These are phyloP conservation scores for Diaporthe aspalathi DNA, from an alignment of 2,329 filamentous ascomycete species.

Conservation along the genomic window DNA sequence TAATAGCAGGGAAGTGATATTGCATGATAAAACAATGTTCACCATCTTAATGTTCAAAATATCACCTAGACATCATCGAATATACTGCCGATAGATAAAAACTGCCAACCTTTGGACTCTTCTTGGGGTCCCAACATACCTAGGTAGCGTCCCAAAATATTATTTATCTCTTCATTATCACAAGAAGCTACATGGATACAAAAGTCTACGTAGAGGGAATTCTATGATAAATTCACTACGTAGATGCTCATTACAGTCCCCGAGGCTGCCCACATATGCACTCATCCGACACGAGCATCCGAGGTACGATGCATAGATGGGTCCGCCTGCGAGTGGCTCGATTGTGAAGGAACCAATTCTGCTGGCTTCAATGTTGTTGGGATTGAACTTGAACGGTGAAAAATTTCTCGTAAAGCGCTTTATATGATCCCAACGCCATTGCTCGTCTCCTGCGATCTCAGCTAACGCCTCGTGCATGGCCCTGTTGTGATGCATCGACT, in stretches of 20 bases:
- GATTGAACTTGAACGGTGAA: not conserved
- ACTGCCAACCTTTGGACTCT: no score
- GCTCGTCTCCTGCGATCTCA: conserved; percentile 6
- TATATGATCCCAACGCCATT: conserved; percentile 9
- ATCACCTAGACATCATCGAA: not conserved
- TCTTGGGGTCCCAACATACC: no score
- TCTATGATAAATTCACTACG: not conserved
- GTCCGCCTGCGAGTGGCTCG: not conserved
- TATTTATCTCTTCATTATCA: no score
- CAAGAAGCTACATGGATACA: no score
- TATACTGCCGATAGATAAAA: not conserved
- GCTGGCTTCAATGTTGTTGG: no score
- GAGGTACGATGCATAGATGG: conserved; percentile 15
- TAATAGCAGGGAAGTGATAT: not conserved
- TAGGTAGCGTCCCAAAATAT: no score
- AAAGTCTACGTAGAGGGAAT: not conserved
- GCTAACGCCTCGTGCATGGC: conserved; percentile 8
- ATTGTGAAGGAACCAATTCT: not conserved
- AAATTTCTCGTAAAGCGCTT: not conserved
- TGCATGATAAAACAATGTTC: not conserved
- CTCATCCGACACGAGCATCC: no score
- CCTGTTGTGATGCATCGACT: not conserved
- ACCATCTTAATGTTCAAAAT: not conserved
- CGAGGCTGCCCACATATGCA: no score
- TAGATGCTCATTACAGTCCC: not conserved